These are phyloP conservation scores for Pachysolen tannophilus DNA, from an alignment of 805 yeast genomes.

Conservation along the genomic window DNA sequence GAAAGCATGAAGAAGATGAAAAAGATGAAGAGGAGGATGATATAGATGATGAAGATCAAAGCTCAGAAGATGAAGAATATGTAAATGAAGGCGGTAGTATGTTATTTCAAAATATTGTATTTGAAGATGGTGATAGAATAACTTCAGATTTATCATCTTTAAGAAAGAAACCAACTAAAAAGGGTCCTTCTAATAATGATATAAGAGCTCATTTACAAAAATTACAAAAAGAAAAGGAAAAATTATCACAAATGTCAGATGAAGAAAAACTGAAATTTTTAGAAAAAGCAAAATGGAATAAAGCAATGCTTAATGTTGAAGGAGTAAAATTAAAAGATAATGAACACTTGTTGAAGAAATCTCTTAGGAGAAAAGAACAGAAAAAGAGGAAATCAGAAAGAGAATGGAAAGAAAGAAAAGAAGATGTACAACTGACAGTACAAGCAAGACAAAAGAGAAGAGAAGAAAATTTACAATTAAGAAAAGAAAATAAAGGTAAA, in stretches of 20 bases:
- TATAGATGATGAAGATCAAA: slow-evolving; percentile 32
- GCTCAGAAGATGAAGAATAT: slow-evolving; percentile 26
- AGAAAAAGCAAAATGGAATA: slow-evolving; percentile 80
- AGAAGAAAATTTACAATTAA: slow-evolving; percentile 80
- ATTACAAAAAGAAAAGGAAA: slow-evolving; percentile 66
- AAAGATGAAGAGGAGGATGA: slow-evolving; percentile 26
- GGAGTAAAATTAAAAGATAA: slow-evolving; percentile 87
- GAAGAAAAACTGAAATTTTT: slow-evolving; percentile 53
- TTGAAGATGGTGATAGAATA: slow-evolving; percentile 72
- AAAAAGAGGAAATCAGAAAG: slow-evolving; percentile 78
- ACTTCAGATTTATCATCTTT: slow-evolving; percentile 61
- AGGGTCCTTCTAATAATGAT: slow-evolving; percentile 85
- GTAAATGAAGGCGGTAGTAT: slow-evolving; percentile 35
- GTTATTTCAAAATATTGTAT: slow-evolving; percentile 74
- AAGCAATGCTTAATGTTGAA: slow-evolving; percentile 77
- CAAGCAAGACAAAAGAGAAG: slow-evolving; percentile 77
- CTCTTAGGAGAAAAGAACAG: slow-evolving; percentile 76
- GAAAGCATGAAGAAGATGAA: slow-evolving; percentile 15
- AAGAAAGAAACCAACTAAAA: slow-evolving; percentile 52
- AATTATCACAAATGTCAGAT: slow-evolving; percentile 46
- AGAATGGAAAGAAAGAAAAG: slow-evolving; percentile 90
- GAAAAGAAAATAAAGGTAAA: slow-evolving; percentile 80
- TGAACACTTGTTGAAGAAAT: slow-evolving; percentile 78
- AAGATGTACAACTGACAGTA: slow-evolving; percentile 66
- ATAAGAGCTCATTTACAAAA: slow-evolving; percentile 72